Evolutionary conservation across 352 stramenopile genomes (phyloP), one percentile per base, ranked within the genome.

Genomic region (Phytophthora tubulina): DNA sequence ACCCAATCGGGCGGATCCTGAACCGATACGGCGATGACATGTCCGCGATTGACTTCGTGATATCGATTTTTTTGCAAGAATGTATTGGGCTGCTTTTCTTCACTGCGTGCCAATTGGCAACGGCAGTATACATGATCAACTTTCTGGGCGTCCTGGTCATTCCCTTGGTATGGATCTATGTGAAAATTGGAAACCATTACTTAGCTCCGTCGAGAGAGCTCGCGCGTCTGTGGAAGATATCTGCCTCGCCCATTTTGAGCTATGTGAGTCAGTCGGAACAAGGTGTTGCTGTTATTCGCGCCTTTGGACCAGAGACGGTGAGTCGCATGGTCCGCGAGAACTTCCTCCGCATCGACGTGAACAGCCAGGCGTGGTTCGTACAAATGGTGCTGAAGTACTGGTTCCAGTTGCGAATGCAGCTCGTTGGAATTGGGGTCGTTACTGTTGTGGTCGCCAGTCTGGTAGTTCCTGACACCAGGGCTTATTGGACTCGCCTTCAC

Each of bases 1-100:
- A 96, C 56, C 96, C 94, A 2, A 81, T 96, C 14, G 39, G 93
- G 1, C 82, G 92, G 53, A 95, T 98, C 36, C 42, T 98, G 17
- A 97, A 96, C 59, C 85, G 96, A 8, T 98, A 98, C 39, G 73
- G 83, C 39, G 88, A 88, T 10, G 94, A 98, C 67, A 96, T 98
- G 75, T 82, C 93, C 36, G 88, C 89, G 13, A 73, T 98, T 10
- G 93, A 98, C 78, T 82, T 96, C 21, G 80, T 94, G 48, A 66
- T 92, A 33, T 67, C 74, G 3, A 70, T 80, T 11, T 53, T 56
- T 2, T 76, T 75, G n/a, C 58, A 61, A 7, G 17, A 53, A 10
- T 89, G 86, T 59, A 59, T 97, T 13, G 79, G 79, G 9, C 83
- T 91, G 35, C 80, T 82, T 21, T 85, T 95, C 38, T 82, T 81